Percentiles rank a stretch among this genome's conserved stretches.
Conservation (phyloP, 208 protist genomes). For the Leishmania mexicana region DNA sequence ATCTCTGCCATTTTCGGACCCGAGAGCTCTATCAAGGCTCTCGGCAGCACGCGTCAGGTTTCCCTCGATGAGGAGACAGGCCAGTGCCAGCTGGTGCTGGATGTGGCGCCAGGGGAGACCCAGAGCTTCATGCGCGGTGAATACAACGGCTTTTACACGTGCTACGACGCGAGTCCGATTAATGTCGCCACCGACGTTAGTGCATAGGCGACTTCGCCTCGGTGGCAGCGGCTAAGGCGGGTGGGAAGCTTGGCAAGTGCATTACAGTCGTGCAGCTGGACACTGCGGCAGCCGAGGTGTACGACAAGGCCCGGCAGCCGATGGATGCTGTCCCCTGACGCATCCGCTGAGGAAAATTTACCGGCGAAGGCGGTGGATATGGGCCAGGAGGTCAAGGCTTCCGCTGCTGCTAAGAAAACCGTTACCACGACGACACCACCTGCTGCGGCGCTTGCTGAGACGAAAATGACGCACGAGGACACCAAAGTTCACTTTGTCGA, state of each 20-base stretch:
- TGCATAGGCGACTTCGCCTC: neutral
- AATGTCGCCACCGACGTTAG: neutral
- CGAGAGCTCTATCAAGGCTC: conserved; percentile 51
- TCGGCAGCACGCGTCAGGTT: conserved; percentile 44
- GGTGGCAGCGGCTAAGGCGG: neutral
- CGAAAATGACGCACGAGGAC: neutral
- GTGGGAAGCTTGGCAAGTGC: neutral
- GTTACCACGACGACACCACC: neutral
- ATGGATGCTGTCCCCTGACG: conserved; percentile 1
- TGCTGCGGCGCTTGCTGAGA: neutral
- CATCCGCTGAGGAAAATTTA: neutral
- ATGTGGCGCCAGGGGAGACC: conserved; percentile 58
- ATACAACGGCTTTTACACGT: conserved; percentile 65
- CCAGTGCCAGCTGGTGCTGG: conserved; percentile 43
- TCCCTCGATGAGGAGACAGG: conserved; percentile 46
- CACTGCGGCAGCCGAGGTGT: neutral
- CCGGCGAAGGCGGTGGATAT: neutral
- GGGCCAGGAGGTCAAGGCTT: neutral
- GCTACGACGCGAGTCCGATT: conserved; percentile 50
- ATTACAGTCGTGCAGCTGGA: conserved; percentile 7
- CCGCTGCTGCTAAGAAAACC: neutral
- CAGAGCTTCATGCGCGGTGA: conserved; percentile 76
- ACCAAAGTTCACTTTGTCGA: conserved; percentile 15
- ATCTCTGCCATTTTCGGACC: conserved; percentile 63
- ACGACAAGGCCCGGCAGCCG: neutral